These are phyloP conservation scores for Amniculicola lignicola DNA, from an alignment of 495 filamentous ascomycete species.

Conservation along the genomic window DNA sequence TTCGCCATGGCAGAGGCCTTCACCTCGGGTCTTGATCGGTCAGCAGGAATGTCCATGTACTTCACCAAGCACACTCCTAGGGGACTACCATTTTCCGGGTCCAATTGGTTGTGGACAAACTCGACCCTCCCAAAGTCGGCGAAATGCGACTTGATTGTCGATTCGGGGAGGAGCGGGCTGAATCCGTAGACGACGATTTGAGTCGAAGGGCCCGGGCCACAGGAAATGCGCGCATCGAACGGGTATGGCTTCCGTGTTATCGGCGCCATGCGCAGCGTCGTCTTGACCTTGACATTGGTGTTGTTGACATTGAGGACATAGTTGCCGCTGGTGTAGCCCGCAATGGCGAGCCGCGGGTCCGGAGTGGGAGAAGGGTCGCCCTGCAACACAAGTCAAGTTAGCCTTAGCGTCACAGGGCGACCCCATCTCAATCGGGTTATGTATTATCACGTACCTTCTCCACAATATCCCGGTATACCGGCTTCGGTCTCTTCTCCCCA, in stretches of 20 bases:
- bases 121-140: slow-evolving; percentile 84
- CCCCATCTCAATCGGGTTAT: slow-evolving; percentile 36
- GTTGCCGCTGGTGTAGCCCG: slow-evolving; percentile 50
- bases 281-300: slow-evolving; percentile 47
- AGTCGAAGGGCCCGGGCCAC: slow-evolving; percentile 81
- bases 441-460: slow-evolving; percentile 55
- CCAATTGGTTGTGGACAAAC: slow-evolving; percentile 82
- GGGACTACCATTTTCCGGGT: slow-evolving; percentile 88
- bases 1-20: slow-evolving; percentile 74
- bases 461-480: slow-evolving; percentile 51
- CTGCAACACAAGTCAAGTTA: slow-evolving; percentile 46
- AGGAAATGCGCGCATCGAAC: slow-evolving; percentile 75
- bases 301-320: slow-evolving; percentile 36
- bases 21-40: slow-evolving; percentile 46
- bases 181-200: slow-evolving; percentile 92
- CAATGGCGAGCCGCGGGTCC: slow-evolving; percentile 73
- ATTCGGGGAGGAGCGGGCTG: slow-evolving; percentile 77
- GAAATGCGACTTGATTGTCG: slow-evolving; percentile 76
- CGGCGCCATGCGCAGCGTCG: slow-evolving; percentile 73
- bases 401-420: slow-evolving; percentile 35
- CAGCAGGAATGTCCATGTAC: slow-evolving; percentile 71
- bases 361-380: slow-evolving; percentile 64
- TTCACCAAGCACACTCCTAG: slow-evolving; percentile 87
- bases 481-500: slow-evolving; percentile 3
- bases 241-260: slow-evolving; percentile 73